A percentile compares a stretch with the other conserved stretches of the same genome.
Conservation (phyloP, 768 basidiomycete species). For the Russula emetica region DNA sequence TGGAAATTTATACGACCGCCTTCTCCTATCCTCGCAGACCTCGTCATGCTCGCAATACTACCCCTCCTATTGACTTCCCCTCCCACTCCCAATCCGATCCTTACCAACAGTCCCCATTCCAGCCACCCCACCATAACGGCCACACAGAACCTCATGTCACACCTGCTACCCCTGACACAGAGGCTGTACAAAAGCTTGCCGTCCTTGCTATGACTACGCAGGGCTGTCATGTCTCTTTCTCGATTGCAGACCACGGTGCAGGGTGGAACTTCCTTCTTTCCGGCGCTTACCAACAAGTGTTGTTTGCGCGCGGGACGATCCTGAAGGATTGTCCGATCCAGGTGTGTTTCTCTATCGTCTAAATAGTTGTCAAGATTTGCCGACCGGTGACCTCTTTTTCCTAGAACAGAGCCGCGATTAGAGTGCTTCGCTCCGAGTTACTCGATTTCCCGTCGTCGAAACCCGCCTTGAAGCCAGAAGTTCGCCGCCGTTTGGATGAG, state of each 20-base stretch:
- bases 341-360: conserved; percentile 41
- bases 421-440: conserved; percentile 88
- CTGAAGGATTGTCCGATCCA: conserved; percentile 86
- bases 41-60: conserved; percentile 59
- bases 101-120: conserved; percentile 38
- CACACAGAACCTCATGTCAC: conserved; percentile 33
- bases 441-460: conserved; percentile 79
- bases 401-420: conserved; percentile 82
- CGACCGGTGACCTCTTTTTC: conserved; percentile 25
- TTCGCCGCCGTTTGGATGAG: conserved; percentile 83
- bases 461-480: conserved; percentile 75
- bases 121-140: conserved; percentile 33
- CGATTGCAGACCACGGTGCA: conserved; percentile 62
- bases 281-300: conserved; percentile 89
- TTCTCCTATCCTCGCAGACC: conserved; percentile 87
- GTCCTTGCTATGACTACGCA: conserved; percentile 77
- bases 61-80: conserved; percentile 60
- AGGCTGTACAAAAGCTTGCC: conserved; percentile 74
- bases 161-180: conserved; percentile 50
- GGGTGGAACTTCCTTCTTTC: conserved; percentile 89
- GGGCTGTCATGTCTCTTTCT: conserved; percentile 79
- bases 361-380: conserved; percentile 23
- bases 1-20: conserved; percentile 95
- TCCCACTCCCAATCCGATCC: conserved; percentile 44
- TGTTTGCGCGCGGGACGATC: conserved; percentile 83